Evolutionary conservation across 441 rosid genomes (phyloP).

Genomic region (Populus tomentosa): DNA sequence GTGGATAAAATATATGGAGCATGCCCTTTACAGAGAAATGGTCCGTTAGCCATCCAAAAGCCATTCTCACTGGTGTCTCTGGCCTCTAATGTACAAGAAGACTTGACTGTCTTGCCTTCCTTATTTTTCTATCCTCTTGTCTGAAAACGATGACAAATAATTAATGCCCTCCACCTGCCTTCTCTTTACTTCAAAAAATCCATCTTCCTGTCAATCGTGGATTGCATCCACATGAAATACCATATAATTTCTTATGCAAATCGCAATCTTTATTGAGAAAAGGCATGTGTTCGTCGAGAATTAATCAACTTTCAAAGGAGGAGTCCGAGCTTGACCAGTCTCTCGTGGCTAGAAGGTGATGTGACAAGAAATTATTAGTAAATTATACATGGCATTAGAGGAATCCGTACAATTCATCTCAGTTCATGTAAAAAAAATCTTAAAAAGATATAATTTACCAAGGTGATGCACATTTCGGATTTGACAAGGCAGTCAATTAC

Average conservation of each 20-base stretch:
- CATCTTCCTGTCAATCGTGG: neutral
- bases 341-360: neutral
- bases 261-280: neutral
- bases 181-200: neutral
- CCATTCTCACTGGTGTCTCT: neutral
- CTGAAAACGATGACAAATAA: neutral
- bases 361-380: neutral
- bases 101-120: neutral
- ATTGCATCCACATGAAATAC: neutral
- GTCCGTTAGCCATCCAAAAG: neutral
- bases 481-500: neutral
- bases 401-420: neutral
- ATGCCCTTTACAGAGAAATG: neutral
- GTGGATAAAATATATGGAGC: neutral
- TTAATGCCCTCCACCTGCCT: neutral
- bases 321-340: neutral
- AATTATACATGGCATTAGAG: neutral
- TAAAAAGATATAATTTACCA: too few relatives aligned
- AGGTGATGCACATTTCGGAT: neutral
- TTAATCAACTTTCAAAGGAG: neutral
- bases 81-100: neutral
- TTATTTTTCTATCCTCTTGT: neutral
- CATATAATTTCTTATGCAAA: neutral
- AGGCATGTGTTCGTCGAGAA: neutral
- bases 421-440: neutral